Percentiles rank a stretch among this genome's conserved stretches.
Evolutionary conservation across 805 yeast species (phyloP).

Genomic region (Hanseniaspora occidentalis): DNA sequence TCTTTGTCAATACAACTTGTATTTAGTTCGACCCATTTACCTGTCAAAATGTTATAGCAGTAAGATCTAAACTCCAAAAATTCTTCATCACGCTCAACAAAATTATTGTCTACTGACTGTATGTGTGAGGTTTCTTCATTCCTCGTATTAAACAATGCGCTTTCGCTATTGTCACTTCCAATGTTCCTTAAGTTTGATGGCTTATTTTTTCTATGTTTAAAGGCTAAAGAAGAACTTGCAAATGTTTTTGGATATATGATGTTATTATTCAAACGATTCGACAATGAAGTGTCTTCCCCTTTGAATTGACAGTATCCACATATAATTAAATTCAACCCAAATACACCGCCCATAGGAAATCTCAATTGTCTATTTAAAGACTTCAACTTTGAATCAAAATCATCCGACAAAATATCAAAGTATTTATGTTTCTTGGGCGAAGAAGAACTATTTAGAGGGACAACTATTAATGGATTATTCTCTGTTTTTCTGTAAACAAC

Average conservation of each 20-base stretch:
- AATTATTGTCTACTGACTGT: not conserved
- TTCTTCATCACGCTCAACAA: not conserved
- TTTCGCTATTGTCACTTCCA: too few relatives aligned
- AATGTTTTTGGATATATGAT: constrained; percentile 29
- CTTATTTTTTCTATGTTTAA: not conserved
- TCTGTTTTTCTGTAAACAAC: constrained; percentile 5
- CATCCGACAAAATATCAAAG: constrained; percentile 17
- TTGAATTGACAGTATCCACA: constrained; percentile 44
- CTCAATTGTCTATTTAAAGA: constrained; percentile 30
- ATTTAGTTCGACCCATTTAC: constrained; percentile 53
- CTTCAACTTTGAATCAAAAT: constrained; percentile 9
- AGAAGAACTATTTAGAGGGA: constrained; percentile 18
- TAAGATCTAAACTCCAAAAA: constrained; percentile 18
- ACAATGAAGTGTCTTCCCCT: constrained; percentile 3
- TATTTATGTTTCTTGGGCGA: constrained; percentile 16
- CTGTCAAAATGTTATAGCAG: constrained; percentile 21
- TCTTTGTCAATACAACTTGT: constrained; percentile 40
- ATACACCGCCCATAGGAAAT: constrained; percentile 48
- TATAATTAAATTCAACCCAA: constrained; percentile 53
- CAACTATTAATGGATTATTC: constrained; percentile 21
- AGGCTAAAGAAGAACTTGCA: not conserved
- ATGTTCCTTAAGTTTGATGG: not conserved
- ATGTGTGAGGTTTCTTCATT: too few relatives aligned
- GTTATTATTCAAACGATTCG: constrained; percentile 36
- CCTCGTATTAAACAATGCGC: too few relatives aligned